phyloP scores from a whole-genome alignment of 345 rosid genomes.

The Arabidopsis suecica region DNA sequence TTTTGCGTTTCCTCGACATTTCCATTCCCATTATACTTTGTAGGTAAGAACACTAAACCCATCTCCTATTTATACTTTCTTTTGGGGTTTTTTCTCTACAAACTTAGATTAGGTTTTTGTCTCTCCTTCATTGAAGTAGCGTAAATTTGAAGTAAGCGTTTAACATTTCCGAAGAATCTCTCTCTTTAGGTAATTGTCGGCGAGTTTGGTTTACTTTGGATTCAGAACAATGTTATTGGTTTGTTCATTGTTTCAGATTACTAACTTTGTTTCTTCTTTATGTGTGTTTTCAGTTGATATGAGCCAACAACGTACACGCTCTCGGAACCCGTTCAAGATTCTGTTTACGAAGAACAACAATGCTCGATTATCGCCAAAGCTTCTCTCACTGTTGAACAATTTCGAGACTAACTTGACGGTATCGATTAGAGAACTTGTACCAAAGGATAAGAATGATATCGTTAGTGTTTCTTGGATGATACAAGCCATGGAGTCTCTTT shows the following conservation, averaged over 20 bases:
- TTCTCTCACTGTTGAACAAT: conserved; percentile 49
- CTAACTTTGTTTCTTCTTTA: conserved; percentile 9
- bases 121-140: not conserved
- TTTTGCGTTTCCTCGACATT: conserved; percentile 17
- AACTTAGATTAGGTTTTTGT: not conserved
- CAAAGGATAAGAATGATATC: conserved; percentile 58
- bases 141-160: conserved; percentile 11
- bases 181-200: conserved; percentile 11
- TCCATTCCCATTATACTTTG: not conserved
- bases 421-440: conserved; percentile 62
- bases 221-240: not conserved
- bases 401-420: conserved; percentile 68
- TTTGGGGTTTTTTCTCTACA: not conserved
- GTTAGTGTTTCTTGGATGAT: conserved; percentile 79
- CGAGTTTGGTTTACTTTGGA: not conserved
- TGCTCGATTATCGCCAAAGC: conserved; percentile 49
- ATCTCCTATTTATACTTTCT: conserved; percentile 29
- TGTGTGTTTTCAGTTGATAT: conserved; percentile 47
- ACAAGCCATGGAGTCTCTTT: conserved; percentile 69
- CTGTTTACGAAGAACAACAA: conserved; percentile 65
- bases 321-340: conserved; percentile 73
- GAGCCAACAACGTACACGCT: conserved; percentile 57
- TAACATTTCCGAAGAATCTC: conserved; percentile 24
- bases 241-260: conserved; percentile 3
- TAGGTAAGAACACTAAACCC: conserved; percentile 22